Percentiles rank a stretch among this genome's conserved stretches.
Evolutionary conservation across 768 basidiomycete species (phyloP).

Genomic region (Boletus speciosus): DNA sequence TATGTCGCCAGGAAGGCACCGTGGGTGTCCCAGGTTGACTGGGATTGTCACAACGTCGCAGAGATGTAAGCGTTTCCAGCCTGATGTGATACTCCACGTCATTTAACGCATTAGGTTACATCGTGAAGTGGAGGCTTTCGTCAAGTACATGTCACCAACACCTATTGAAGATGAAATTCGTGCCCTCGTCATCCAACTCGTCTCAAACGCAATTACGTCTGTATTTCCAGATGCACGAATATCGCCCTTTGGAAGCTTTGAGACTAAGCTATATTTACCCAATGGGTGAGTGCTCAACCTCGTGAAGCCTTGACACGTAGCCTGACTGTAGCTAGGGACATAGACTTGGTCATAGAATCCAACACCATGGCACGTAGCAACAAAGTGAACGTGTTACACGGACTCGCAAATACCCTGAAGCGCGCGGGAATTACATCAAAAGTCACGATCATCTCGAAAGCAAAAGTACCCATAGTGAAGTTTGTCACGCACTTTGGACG

Average conservation of each 20-base stretch:
- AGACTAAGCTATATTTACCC: conserved; percentile 92
- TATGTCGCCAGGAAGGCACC: conserved; percentile 55
- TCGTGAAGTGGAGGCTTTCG: conserved; percentile 80
- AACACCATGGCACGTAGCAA: conserved; percentile 67
- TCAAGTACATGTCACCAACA: conserved; percentile 84
- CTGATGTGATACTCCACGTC: conserved; percentile 3
- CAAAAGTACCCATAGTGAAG: conserved; percentile 96
- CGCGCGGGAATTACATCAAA: conserved; percentile 69
- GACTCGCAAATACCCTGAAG: conserved; percentile 76
- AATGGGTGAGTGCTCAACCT: conserved; percentile 59
- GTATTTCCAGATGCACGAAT: conserved; percentile 79
- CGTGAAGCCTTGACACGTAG: not conserved
- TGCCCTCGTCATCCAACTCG: conserved; percentile 63
- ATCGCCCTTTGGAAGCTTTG: conserved; percentile 86
- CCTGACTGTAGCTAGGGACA: conserved; percentile 59
- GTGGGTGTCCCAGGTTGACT: conserved; percentile 70
- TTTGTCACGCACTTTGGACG: conserved; percentile 79
- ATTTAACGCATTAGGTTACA: conserved; percentile 58
- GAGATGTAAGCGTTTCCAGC: conserved; percentile 61
- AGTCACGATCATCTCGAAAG: conserved; percentile 87
- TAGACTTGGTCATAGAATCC: conserved; percentile 90
- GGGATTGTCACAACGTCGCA: conserved; percentile 77
- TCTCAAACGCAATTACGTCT: conserved; percentile 60
- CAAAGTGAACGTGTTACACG: conserved; percentile 66
- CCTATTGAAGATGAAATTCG: conserved; percentile 83